These are phyloP conservation scores for Myxozyma neotropica DNA, from an alignment of 805 yeast genomes.

Conservation along the genomic window DNA sequence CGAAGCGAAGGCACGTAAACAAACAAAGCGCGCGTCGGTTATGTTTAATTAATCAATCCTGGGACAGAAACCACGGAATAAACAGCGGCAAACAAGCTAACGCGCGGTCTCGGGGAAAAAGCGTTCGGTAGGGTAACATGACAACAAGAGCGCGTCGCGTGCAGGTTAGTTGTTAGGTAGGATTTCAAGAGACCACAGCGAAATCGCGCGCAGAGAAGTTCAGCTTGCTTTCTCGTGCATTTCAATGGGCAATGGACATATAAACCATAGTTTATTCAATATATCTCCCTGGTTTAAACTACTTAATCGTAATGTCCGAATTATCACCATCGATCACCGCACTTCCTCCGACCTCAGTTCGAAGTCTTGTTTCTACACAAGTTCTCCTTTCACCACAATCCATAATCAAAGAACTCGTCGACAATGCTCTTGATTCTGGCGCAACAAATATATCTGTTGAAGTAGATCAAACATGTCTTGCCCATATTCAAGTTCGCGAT, in stretches of 20 bases:
- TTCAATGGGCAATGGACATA: no score
- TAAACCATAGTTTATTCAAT: no score
- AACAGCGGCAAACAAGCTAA: no score
- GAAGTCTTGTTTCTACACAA: conserved; percentile 24
- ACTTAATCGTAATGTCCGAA: not conserved
- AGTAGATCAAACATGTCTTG: conserved; percentile 27
- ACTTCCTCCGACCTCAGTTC: conserved; percentile 24
- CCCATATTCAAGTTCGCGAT: conserved; percentile 55
- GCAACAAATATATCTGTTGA: conserved; percentile 30
- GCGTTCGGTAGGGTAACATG: no score
- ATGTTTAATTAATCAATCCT: not conserved
- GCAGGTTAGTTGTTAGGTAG: not conserved
- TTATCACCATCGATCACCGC: conserved; percentile 6
- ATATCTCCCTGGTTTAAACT: not conserved
- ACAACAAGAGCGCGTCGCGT: not conserved
- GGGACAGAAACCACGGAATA: not conserved
- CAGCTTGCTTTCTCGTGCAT: not conserved
- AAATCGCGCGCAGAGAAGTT: no score
- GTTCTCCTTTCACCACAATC: conserved; percentile 24
- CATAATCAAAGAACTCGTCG: conserved; percentile 34
- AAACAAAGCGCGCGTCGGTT: not conserved
- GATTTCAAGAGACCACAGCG: not conserved
- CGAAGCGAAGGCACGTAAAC: conserved; percentile 1
- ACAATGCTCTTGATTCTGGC: conserved; percentile 36
- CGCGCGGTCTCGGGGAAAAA: no score